Evolutionary conservation across 352 stramenopile genomes (phyloP), one percentile per base, ranked within the genome.

Genomic region (Phytophthora multivora): DNA sequence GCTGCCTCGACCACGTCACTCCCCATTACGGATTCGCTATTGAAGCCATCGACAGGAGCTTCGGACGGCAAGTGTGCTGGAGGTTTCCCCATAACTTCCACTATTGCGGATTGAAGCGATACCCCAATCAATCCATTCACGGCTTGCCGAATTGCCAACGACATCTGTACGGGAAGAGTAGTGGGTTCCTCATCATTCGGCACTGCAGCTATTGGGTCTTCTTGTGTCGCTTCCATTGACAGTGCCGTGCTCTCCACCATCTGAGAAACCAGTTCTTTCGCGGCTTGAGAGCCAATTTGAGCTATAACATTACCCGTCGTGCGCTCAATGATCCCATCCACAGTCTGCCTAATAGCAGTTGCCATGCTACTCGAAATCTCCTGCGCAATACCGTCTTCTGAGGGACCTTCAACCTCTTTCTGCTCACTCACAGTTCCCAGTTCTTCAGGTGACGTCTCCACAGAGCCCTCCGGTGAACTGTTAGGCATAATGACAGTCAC

Each of bases 121-220:
- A 77, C 49, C 2, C 66, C 75, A 36, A 85, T 82, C 28, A 85
- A 39, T 23, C 66, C 70, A 46, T 68, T 69, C 8, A 85, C 73
- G 16, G 61, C 50, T 50, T 66, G 54, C 3, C 68, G 66, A 39
- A 82, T 70, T 13, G 73, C 66, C 28, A 81, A 59, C 12, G 72
- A 73, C 72, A 82, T 85, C 23, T 59, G 41, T 0, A 77, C 57
- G n/a, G 72, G 51, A 23, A 85, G 66, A 23, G 54, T 50, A 7
- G 51, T 18, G 0, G 62, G 16, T 9, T 52, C 50, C 18, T 59
- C 41, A 16, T 60, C 40, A n/a, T 59, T 31, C 12, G 28, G 47
- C 16, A 13, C n/a, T 26, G 41, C n/a, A 5, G 33, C 26, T 21
- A 12, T 6, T 16, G 38, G 15, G n/a, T 21, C 21, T 33, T 39